Conservation (phyloP, 306 rosid genomes). For the Cicer cuneatum region DNA sequence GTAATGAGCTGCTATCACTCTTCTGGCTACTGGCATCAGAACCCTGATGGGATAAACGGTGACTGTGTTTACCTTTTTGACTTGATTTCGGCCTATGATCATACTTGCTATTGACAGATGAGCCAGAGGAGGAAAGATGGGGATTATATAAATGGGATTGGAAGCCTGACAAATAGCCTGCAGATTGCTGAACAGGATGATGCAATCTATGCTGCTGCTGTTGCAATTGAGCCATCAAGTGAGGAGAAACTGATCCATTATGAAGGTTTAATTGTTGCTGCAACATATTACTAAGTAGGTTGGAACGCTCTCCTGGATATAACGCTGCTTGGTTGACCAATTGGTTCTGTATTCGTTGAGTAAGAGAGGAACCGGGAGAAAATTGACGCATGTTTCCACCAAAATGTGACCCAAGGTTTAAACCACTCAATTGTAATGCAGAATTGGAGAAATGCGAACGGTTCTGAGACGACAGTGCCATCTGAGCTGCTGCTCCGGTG, state of each 20-base stretch:
- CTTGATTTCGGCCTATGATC: slow-evolving; percentile 58
- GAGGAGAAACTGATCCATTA: slow-evolving; percentile 52
- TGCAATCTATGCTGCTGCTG: slow-evolving; percentile 61
- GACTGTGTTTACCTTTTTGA: slow-evolving; percentile 55
- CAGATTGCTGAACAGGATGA: slow-evolving; percentile 53
- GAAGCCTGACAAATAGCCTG: slow-evolving; percentile 55
- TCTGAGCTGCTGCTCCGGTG: slow-evolving; percentile 48
- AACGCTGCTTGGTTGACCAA: slow-evolving; percentile 55
- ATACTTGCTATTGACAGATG: slow-evolving; percentile 46
- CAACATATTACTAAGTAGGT: slow-evolving; percentile 69
- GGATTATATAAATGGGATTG: slow-evolving; percentile 55
- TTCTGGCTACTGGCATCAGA: slow-evolving; percentile 61
- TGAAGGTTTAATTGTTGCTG: slow-evolving; percentile 85
- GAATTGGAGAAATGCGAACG: slow-evolving; percentile 57
- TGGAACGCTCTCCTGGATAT: slow-evolving; percentile 63
- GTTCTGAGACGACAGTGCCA: slow-evolving; percentile 54
- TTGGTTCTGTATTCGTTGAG: slow-evolving; percentile 53
- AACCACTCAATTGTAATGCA: slow-evolving; percentile 53
- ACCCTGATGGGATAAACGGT: slow-evolving; percentile 52
- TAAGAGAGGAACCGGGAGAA: slow-evolving; percentile 51
- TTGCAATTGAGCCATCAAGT: slow-evolving; percentile 55
- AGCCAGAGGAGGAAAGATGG: slow-evolving; percentile 52
- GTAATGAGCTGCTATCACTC: slow-evolving; percentile 57
- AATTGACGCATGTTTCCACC: slow-evolving; percentile 52
- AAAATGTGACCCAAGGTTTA: slow-evolving; percentile 54